A percentile compares a stretch with the other conserved stretches of the same genome.
phyloP scores from a whole-genome alignment of 2,329 filamentous ascomycete species.

The Pezicula rhizophila region DNA sequence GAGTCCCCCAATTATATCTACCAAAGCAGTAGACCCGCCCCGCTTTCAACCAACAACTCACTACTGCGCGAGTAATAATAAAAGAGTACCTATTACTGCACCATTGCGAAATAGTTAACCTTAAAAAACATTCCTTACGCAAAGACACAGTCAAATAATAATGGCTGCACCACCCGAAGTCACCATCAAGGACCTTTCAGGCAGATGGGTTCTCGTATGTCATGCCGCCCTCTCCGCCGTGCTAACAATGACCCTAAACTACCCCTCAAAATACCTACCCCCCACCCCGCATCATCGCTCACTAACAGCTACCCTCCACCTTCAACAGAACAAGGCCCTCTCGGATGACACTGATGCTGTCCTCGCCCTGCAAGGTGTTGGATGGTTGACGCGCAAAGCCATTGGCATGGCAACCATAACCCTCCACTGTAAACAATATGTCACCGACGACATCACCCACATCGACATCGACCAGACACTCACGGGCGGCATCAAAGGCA shows the following conservation, averaged over 20 bases:
- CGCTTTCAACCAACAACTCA: too few relatives aligned
- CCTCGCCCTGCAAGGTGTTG: slow-evolving; percentile 51
- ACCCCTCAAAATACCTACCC: not conserved
- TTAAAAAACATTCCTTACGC: not conserved
- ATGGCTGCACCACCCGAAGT: slow-evolving; percentile 51
- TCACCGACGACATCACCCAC: slow-evolving; percentile 34
- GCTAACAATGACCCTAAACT: not conserved
- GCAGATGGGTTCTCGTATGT: slow-evolving; percentile 45
- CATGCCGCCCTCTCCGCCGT: not conserved
- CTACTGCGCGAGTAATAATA: too few relatives aligned
- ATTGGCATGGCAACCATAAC: slow-evolving; percentile 54
- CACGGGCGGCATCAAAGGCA: slow-evolving; percentile 56
- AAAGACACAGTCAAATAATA: slow-evolving; percentile 1
- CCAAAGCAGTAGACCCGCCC: too few relatives aligned
- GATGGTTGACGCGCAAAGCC: slow-evolving; percentile 55
- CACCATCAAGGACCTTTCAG: slow-evolving; percentile 46
- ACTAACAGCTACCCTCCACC: slow-evolving; percentile 1
- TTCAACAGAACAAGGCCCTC: slow-evolving; percentile 50
- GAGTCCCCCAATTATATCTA: too few relatives aligned
- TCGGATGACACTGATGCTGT: slow-evolving; percentile 52
- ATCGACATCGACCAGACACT: slow-evolving; percentile 56
- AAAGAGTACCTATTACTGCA: not conserved
- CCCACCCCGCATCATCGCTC: not conserved
- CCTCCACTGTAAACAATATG: slow-evolving; percentile 35
- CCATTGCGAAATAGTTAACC: not conserved